Evolutionary conservation across 306 rosid species (phyloP).

Genomic region (Cicer yamashitae): DNA sequence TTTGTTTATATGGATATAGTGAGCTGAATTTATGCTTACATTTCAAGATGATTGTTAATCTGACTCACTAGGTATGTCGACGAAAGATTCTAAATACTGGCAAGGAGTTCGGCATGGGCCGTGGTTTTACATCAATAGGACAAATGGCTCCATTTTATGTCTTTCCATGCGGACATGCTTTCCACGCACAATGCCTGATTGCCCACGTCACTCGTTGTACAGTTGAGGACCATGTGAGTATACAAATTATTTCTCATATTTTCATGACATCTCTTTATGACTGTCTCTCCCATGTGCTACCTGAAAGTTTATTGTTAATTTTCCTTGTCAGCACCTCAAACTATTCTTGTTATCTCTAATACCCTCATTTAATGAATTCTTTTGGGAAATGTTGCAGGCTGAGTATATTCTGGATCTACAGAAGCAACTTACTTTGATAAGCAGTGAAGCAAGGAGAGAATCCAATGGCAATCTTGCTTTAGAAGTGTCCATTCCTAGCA

Average conservation of each 20-base stretch:
- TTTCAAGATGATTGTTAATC: slow-evolving; percentile 44
- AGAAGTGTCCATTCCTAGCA: slow-evolving; percentile 82
- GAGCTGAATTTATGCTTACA: slow-evolving; percentile 16
- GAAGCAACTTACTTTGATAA: slow-evolving; percentile 86
- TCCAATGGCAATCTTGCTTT: slow-evolving; percentile 68
- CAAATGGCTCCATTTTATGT: slow-evolving; percentile 96
- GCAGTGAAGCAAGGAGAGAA: slow-evolving; percentile 83
- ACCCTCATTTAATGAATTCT: slow-evolving; percentile 23
- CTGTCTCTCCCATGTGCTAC: slow-evolving; percentile 23
- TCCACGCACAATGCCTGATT: slow-evolving; percentile 88
- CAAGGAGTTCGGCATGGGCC: slow-evolving; percentile 70
- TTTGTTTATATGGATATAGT: slow-evolving; percentile 27
- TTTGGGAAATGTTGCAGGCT: slow-evolving; percentile 64
- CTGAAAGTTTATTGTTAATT: slow-evolving; percentile 25
- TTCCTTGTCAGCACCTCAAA: slow-evolving; percentile 23
- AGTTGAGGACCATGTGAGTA: slow-evolving; percentile 69
- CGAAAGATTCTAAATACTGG: slow-evolving; percentile 80
- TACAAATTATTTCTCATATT: slow-evolving; percentile 23
- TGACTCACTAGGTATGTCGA: slow-evolving; percentile 68
- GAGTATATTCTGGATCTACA: slow-evolving; percentile 89
- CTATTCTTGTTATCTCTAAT: not conserved
- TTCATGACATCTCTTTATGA: slow-evolving; percentile 7
- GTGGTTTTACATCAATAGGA: slow-evolving; percentile 79
- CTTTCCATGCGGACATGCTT: slow-evolving; percentile 93
- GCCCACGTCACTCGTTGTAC: slow-evolving; percentile 96